phyloP scores from a whole-genome alignment of 2,329 filamentous ascomycete genomes.

The Mollisiaceae sp. region DNA sequence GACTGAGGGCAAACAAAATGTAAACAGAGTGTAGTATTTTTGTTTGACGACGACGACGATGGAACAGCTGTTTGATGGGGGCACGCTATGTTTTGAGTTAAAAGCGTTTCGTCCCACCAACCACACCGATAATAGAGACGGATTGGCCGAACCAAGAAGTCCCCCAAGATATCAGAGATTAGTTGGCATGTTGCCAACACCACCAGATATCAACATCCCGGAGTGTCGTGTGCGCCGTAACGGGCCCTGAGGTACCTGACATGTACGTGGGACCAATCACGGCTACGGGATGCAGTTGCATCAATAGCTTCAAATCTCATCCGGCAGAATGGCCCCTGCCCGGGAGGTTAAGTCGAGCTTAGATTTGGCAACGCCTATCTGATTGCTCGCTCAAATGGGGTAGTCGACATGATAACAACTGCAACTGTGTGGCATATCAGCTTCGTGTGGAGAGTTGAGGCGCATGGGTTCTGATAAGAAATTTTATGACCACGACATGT shows the following conservation, averaged over 20 bases:
- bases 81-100: background rate
- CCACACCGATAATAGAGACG: background rate
- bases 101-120: background rate
- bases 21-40: constrained; percentile 4
- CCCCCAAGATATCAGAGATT: constrained; percentile 15
- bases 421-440: background rate
- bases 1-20: background rate
- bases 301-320: constrained; percentile 28
- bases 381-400: background rate
- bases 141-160: constrained; percentile 3
- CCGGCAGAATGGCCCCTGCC: background rate
- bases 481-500: background rate
- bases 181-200: background rate
- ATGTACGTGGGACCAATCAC: constrained; percentile 22
- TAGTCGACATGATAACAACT: background rate
- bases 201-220: constrained; percentile 14
- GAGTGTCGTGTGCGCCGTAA: constrained; percentile 19
- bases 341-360: background rate
- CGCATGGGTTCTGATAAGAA: constrained; percentile 4
- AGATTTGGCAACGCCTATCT: constrained; percentile 8
- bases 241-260: constrained; percentile 14
- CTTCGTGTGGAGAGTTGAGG: background rate
- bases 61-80: background rate
- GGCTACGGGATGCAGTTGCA: background rate
- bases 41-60: background rate